These are phyloP conservation scores for Macrocybe gigantea DNA, from an alignment of 768 basidiomycete species.

Conservation along the genomic window DNA sequence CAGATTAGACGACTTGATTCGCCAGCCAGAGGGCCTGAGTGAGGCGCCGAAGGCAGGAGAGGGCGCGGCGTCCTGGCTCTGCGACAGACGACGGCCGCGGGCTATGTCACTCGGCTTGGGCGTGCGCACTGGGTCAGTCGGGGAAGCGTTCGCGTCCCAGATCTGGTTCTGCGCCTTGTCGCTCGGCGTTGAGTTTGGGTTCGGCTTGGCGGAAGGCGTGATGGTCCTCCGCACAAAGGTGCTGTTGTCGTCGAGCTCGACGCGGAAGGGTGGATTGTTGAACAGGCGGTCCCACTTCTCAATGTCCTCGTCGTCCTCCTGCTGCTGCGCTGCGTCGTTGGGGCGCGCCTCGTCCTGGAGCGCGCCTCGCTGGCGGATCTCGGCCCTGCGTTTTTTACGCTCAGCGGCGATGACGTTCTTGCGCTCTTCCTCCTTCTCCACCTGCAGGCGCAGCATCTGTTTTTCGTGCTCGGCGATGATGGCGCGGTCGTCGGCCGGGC, in stretches of 20 bases:
- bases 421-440: conserved; percentile 43
- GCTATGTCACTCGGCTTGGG: conserved; percentile 3
- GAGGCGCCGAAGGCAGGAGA: conserved; percentile 1
- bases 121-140: not conserved
- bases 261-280: conserved; percentile 5
- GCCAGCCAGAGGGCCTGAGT: conserved; percentile 12
- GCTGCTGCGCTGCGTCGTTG: no score
- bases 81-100: conserved; percentile 7
- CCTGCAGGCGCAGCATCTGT: conserved; percentile 31
- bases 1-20: conserved; percentile 2
- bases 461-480: conserved; percentile 32
- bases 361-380: conserved; percentile 17
- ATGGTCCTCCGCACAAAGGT: conserved; percentile 5
- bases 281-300: conserved; percentile 10
- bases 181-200: no score
- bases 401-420: conserved; percentile 35
- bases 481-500: conserved; percentile 23
- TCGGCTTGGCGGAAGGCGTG: not conserved
- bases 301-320: conserved; percentile 1
- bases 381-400: conserved; percentile 27
- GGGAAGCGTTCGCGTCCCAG: not conserved
- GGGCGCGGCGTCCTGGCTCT: conserved; percentile 1
- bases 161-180: conserved; percentile 1
- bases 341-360: conserved; percentile 2
- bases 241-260: conserved; percentile 10